Evolutionary conservation across 352 stramenopile species (phyloP), one percentile per base, ranked within the genome.

Genomic region (Thalassiosira oceanica): DNA sequence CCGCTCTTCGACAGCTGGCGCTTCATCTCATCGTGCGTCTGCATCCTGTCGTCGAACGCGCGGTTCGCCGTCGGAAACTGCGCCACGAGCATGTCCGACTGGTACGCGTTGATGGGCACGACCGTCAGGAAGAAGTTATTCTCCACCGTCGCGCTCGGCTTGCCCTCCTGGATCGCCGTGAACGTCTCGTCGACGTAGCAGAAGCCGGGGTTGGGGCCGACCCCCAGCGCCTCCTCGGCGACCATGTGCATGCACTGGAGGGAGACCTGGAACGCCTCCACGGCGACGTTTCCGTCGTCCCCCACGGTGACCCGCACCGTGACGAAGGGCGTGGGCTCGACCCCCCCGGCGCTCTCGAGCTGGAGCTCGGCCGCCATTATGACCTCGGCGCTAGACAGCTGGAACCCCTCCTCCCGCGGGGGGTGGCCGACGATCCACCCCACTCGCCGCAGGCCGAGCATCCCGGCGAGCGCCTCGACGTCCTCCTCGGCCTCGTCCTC

Each of bases 191-290:
- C 92, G 3, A 99, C 87, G n/a, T 86, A 77, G 66, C 93, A 97
- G 50, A 86, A 85, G 80, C 94, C 95, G 2, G 93, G 92, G 80
- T 98, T 78, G 3, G 93, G 85, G 64, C 94, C 89, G 48, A 96
- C 86, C 37, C 95, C 70, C 27, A 98, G 60, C 29, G 94, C 95
- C 52, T 96, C 94, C 60, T 96, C 93, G 16, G 94, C 94, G 31
- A 97, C 97, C 96, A 99, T 98, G 56, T 98, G 95, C 80, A 98
- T 96, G 74, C 94, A 98, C 74, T 98, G 94, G 73, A 97, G 89
- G 61, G 88, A 97, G 33, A 98, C 86, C 85, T 98, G 95, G 81
- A 98, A 99, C 10, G 94, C 95, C 51, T 98, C 94, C 20, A 98
- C 97, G 16, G 92, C 92, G 13, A 95, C 94, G 68, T 96, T 93